Conservation (phyloP, 2,329 filamentous ascomycete genomes). For the Bretziella fagacearum region DNA sequence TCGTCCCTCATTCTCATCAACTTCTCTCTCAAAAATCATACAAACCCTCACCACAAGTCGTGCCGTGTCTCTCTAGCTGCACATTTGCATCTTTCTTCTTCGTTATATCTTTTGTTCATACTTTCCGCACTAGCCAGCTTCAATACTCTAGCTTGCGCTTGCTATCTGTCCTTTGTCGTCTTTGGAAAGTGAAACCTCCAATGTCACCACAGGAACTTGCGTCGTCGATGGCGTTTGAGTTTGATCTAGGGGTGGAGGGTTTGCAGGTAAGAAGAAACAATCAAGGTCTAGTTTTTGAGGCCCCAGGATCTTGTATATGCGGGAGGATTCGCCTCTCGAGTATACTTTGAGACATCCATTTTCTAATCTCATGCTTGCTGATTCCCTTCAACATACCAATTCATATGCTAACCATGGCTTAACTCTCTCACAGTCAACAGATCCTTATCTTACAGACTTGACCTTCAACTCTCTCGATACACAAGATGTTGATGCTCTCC, state of each 20-base stretch:
- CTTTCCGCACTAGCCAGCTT: neutral
- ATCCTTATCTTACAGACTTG: neutral
- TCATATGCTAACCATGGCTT: too few relatives aligned
- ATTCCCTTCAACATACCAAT: too few relatives aligned
- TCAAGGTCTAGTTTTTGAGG: too few relatives aligned
- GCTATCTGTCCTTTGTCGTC: neutral
- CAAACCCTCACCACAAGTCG: too few relatives aligned
- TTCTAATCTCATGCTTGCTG: too few relatives aligned
- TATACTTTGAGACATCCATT: too few relatives aligned
- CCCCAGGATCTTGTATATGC: too few relatives aligned
- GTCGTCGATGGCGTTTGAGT: neutral
- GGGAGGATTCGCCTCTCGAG: too few relatives aligned
- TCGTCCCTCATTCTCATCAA: neutral
- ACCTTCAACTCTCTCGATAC: neutral
- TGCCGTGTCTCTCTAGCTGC: too few relatives aligned
- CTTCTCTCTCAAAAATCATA: too few relatives aligned
- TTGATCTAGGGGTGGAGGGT: neutral
- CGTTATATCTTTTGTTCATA: neutral
- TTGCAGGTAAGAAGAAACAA: constrained; percentile 6
- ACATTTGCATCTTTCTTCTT: neutral
- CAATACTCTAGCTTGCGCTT: neutral
- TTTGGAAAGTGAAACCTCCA: constrained; percentile 1
- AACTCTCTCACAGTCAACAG: neutral
- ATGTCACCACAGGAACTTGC: constrained; percentile 3
- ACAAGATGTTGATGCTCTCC: neutral